Conservation (phyloP, 306 rosid genomes). For the Cicer cuneatum region DNA sequence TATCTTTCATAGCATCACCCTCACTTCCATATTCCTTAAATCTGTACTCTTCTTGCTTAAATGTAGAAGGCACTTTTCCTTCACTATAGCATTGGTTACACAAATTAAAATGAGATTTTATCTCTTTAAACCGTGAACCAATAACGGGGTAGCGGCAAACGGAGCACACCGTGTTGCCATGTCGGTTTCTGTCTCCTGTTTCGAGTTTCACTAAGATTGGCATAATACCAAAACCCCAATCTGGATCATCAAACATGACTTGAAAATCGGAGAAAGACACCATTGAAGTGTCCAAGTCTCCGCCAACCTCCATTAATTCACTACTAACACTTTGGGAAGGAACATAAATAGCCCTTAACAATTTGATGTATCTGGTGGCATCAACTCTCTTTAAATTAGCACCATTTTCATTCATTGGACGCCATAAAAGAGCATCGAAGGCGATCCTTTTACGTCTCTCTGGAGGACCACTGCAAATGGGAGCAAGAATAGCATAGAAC, state of each 20-base stretch:
- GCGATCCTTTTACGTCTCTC: conserved; percentile 90
- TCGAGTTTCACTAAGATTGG: conserved; percentile 85
- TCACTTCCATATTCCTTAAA: conserved; percentile 90
- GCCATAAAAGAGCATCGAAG: conserved; percentile 93
- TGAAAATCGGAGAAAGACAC: conserved; percentile 84
- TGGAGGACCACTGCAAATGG: conserved; percentile 79
- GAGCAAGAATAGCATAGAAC: conserved; percentile 91
- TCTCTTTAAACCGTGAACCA: conserved; percentile 93
- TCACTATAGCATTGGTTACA: conserved; percentile 98
- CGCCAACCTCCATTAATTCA: conserved; percentile 82
- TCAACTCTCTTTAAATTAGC: conserved; percentile 68
- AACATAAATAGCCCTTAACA: conserved; percentile 77
- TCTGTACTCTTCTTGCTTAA: conserved; percentile 90
- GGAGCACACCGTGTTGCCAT: conserved; percentile 74
- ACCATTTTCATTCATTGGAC: conserved; percentile 87
- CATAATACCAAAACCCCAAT: conserved; percentile 98
- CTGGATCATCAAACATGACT: conserved; percentile 83
- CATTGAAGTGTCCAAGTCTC: conserved; percentile 69
- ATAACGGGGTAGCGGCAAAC: conserved; percentile 90
- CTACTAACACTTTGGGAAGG: conserved; percentile 76
- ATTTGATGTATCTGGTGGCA: conserved; percentile 70
- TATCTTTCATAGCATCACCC: conserved; percentile 82
- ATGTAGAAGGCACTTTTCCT: conserved; percentile 94
- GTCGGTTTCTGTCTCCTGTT: conserved; percentile 88
- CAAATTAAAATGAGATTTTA: conserved; percentile 80